Conservation (phyloP, 176 grass and related monocot species). For the Ensete ventricosum region DNA sequence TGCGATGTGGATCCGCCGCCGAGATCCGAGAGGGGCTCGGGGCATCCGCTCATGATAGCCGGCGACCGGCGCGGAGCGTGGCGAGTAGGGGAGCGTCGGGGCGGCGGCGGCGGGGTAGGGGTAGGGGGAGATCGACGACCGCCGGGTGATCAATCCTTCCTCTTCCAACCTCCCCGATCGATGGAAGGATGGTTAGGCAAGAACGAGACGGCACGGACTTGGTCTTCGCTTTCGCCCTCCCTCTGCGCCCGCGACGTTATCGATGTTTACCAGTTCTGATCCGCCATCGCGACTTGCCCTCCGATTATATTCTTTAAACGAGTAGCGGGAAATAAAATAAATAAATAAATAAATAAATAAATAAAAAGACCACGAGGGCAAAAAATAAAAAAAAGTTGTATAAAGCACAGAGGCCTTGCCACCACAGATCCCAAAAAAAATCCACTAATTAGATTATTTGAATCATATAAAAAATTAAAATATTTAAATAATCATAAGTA, state of each 20-base stretch:
- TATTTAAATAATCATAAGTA: no score
- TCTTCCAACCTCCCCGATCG: background rate
- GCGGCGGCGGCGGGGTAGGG: background rate
- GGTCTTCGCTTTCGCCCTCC: background rate
- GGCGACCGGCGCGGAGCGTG: conserved; percentile 2
- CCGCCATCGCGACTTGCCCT: background rate
- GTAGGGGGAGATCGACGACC: background rate
- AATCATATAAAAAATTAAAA: no score
- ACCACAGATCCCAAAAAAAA: no score
- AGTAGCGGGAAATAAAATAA: background rate
- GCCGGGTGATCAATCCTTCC: background rate
- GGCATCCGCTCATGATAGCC: conserved; percentile 18
- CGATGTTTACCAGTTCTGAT: background rate
- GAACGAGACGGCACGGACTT: background rate
- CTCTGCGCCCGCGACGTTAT: background rate
- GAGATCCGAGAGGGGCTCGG: conserved; percentile 11
- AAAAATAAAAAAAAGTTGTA: no score
- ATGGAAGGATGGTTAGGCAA: background rate
- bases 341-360: no score
- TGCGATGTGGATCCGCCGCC: conserved; percentile 8
- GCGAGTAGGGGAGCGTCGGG: background rate
- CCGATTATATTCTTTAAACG: background rate
- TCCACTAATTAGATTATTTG: no score
- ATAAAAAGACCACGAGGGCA: no score
- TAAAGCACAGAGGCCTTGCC: no score